phyloP scores from a whole-genome alignment of 2,329 filamentous ascomycete species.

The Beauveria pseudobassiana region DNA sequence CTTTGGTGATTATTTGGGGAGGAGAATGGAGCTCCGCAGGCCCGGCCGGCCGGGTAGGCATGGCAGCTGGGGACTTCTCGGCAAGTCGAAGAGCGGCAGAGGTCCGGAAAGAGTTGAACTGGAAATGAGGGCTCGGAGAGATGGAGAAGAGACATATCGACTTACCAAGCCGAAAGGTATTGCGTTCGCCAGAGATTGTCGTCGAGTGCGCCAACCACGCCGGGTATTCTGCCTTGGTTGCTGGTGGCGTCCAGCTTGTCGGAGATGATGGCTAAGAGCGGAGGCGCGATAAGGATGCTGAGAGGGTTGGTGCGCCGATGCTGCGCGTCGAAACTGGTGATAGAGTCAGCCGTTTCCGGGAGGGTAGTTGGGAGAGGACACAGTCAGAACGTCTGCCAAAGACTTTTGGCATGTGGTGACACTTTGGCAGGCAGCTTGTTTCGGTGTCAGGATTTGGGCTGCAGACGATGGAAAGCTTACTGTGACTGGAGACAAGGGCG shows the following conservation, averaged over 20 bases:
- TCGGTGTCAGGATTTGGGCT: not conserved
- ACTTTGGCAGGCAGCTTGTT: not conserved
- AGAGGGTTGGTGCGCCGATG: not conserved
- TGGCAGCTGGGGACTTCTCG: not conserved
- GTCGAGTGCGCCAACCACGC: too few relatives aligned
- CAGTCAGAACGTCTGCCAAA: not conserved
- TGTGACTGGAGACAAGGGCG: not conserved
- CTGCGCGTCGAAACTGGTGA: not conserved
- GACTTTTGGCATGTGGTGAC: not conserved
- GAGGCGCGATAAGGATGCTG: not conserved
- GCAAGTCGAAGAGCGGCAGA: not conserved
- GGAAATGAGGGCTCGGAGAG: not conserved
- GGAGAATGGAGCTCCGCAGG: conserved; percentile 2
- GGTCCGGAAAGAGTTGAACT: not conserved
- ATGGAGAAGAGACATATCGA: not conserved
- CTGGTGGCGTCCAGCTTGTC: not conserved
- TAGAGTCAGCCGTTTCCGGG: not conserved
- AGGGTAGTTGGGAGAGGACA: not conserved
- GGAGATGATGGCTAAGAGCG: not conserved
- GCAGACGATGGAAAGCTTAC: not conserved
- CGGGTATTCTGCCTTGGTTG: not conserved
- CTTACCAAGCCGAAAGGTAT: not conserved
- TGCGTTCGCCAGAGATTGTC: not conserved
- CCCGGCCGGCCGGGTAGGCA: conserved; percentile 6
- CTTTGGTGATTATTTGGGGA: not conserved